These are phyloP conservation scores for Penicillium chermesinum DNA, from an alignment of 495 filamentous ascomycete species.

Conservation along the genomic window DNA sequence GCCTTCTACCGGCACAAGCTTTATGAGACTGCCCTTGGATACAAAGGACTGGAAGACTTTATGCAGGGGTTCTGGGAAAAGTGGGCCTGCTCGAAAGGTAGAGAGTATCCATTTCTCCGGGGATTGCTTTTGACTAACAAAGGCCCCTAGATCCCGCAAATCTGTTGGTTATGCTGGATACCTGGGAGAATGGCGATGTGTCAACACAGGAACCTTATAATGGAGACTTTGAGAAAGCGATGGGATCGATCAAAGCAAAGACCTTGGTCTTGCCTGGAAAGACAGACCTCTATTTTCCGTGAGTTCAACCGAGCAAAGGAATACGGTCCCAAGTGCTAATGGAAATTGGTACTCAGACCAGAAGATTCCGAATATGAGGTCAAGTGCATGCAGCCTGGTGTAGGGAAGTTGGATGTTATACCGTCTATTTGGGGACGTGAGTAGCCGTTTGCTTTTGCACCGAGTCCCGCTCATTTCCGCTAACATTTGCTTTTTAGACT, in stretches of 20 bases:
- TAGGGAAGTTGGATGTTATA: conserved; percentile 53
- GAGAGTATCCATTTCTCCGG: neutral
- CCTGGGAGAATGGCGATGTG: conserved; percentile 69
- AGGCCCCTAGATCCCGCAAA: conserved; percentile 55
- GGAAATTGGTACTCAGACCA: conserved; percentile 34
- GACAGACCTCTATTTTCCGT: conserved; percentile 73
- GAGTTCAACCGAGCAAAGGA: conserved; percentile 16
- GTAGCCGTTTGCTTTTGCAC: conserved; percentile 18
- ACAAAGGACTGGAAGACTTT: conserved; percentile 61
- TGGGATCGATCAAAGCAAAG: conserved; percentile 64
- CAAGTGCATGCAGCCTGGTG: conserved; percentile 53
- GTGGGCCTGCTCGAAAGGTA: conserved; percentile 63
- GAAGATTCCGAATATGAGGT: conserved; percentile 69
- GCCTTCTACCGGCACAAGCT: conserved; percentile 65
- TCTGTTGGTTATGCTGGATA: conserved; percentile 60
- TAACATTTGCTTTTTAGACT: conserved; percentile 28
- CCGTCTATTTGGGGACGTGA: conserved; percentile 66
- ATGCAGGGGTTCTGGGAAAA: conserved; percentile 67
- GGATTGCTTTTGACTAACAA: neutral
- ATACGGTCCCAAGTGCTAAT: conserved; percentile 1
- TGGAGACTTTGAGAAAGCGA: conserved; percentile 57
- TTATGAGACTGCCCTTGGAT: conserved; percentile 56
- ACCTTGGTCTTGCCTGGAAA: conserved; percentile 58
- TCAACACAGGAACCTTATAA: conserved; percentile 59
- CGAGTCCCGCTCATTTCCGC: neutral